Percentiles rank a stretch among this genome's conserved stretches.
These are phyloP conservation scores for Torulaspora delbrueckii DNA, from an alignment of 805 yeast genomes.

Conservation along the genomic window DNA sequence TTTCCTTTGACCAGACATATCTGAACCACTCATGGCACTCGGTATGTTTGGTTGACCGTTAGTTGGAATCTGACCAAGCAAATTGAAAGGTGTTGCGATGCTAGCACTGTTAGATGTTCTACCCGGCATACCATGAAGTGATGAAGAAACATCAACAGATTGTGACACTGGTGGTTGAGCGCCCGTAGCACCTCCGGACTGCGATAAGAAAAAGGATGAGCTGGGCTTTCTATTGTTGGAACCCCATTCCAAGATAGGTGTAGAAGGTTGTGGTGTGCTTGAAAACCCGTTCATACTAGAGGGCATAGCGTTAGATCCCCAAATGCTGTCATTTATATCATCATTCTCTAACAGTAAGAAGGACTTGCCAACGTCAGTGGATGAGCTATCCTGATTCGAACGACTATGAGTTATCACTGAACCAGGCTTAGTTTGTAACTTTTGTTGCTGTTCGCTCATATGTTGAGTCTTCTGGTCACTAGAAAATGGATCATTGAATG, in stretches of 20 bases:
- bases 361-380: conserved; percentile 40
- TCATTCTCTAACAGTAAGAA: conserved; percentile 39
- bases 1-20: conserved; percentile 9
- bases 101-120: conserved; percentile 12
- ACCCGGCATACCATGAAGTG: conserved; percentile 11
- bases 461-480: conserved; percentile 22
- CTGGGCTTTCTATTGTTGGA: conserved; percentile 24
- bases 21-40: conserved; percentile 10
- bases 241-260: conserved; percentile 34
- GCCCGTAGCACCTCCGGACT: conserved; percentile 7
- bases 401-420: conserved; percentile 11
- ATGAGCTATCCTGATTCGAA: conserved; percentile 15
- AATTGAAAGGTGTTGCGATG: conserved; percentile 36
- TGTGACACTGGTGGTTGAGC: conserved; percentile 6
- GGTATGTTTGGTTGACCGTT: conserved; percentile 26
- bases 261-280: conserved; percentile 28
- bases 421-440: conserved; percentile 6
- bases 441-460: conserved; percentile 16
- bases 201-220: conserved; percentile 24
- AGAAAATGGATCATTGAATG: conserved; percentile 63
- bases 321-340: conserved; percentile 34
- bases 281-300: conserved; percentile 30
- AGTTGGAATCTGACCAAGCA: conserved; percentile 14
- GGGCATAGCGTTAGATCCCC: conserved; percentile 34
- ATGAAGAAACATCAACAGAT: conserved; percentile 10